Evolutionary conservation across 257 asterid species (phyloP).

Genomic region (Gentiana macrophylla): DNA sequence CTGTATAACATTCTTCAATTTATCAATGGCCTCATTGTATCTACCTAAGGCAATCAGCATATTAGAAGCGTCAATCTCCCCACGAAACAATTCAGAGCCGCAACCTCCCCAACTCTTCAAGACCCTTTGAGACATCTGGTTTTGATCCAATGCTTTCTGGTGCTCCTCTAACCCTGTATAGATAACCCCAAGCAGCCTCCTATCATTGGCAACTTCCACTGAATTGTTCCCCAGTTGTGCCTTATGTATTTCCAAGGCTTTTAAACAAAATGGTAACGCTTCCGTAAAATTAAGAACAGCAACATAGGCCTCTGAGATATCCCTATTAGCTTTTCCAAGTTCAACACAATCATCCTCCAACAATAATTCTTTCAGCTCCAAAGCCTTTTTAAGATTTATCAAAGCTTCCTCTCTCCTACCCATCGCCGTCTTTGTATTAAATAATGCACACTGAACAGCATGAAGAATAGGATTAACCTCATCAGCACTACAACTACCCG

Average conservation of each 20-base stretch:
- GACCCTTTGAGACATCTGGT: slow-evolving; percentile 64
- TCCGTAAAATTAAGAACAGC: slow-evolving; percentile 69
- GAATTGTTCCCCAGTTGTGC: slow-evolving; percentile 57
- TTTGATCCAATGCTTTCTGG: slow-evolving; percentile 75
- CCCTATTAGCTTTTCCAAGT: slow-evolving; percentile 84
- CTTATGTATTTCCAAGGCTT: slow-evolving; percentile 74
- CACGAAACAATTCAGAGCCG: slow-evolving; percentile 65
- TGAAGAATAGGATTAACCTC: slow-evolving; percentile 59
- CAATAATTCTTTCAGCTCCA: slow-evolving; percentile 68
- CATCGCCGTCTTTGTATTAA: slow-evolving; percentile 74
- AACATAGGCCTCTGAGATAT: slow-evolving; percentile 73
- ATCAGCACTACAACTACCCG: slow-evolving; percentile 27
- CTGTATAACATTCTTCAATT: slow-evolving; percentile 62
- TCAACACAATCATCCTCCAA: slow-evolving; percentile 60
- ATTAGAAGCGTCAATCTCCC: slow-evolving; percentile 86
- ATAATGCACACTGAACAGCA: slow-evolving; percentile 66
- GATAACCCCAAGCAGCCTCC: slow-evolving; percentile 80
- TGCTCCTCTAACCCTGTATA: slow-evolving; percentile 82
- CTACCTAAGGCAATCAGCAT: slow-evolving; percentile 87
- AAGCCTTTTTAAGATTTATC: slow-evolving; percentile 56
- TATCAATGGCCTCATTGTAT: slow-evolving; percentile 59
- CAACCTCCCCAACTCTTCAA: slow-evolving; percentile 75
- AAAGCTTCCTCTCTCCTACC: slow-evolving; percentile 94
- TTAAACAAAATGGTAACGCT: slow-evolving; percentile 65
- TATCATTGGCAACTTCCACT: slow-evolving; percentile 81